Base-by-base conservation (phyloP, 768 basidiomycete species). In the Psilocybe cyanescens region DNA sequence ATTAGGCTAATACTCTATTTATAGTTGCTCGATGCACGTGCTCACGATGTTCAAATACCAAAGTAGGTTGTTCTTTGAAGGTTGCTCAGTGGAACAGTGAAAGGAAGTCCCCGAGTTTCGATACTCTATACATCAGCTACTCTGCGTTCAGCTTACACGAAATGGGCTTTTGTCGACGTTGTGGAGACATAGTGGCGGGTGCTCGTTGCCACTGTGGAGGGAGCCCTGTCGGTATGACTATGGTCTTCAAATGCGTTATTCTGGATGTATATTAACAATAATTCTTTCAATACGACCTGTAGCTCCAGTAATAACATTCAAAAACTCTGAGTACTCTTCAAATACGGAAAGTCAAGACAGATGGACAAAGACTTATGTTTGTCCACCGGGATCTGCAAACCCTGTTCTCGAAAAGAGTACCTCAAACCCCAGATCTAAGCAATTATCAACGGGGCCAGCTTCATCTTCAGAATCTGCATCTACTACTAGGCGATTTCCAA, bases 141-240 rank as follows among this genome's bases (percentile, higher is more conserved):
- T 35, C 39, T 53, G 44, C 17, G 29, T 31, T 50, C 44, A 47
- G 29, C 58, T n/a, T 57, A 53, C 44, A 8, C 39, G 55, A 24
- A 19, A 94, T 94, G 92, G 90, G 89, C 24, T 94, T 94, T 69
- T 95, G 93, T 77, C 83, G 90, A 61, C 81, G 91, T 71, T 95
- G 92, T 70, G 93, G 92, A 59, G 90, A 94, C 64, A 92, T 95
- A 60, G 91, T 94, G 33, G 70, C 79, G 37, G 85, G 86, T 52
- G 74, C 78, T 46, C 89, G 89, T 55, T 94, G 91, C 74, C 88
- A 84, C 74, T 95, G 92, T 73, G 92, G 93, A 65, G 93, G 93
- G 57, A 77, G 80, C 16, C 77, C 90, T 57, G 92, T 91, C 57
- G 92, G 92, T 94, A 70, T 68, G 92, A 63, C 37, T 35, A 47